These are phyloP conservation scores for Primulina eburnea DNA, from an alignment of 257 asterid genomes.

Conservation along the genomic window DNA sequence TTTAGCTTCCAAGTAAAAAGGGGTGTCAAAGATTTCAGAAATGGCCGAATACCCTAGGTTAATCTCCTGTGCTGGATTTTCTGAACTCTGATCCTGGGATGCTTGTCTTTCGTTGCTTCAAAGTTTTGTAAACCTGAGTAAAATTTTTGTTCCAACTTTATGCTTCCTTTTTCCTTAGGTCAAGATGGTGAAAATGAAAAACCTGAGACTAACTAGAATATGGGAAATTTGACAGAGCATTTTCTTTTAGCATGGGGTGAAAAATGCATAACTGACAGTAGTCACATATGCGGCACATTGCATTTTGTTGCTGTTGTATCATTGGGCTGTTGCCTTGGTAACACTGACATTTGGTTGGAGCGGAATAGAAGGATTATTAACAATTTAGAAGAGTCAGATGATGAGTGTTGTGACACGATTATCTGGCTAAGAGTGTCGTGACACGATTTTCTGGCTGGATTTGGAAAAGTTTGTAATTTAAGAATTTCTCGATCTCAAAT, in stretches of 20 bases:
- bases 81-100: constrained; percentile 2
- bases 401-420: too few relatives aligned
- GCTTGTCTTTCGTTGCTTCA: not conserved
- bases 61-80: not conserved
- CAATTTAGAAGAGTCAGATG: too few relatives aligned
- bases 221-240: not conserved
- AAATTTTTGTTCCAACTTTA: not conserved
- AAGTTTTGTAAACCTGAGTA: constrained; percentile 1
- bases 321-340: constrained; percentile 13
- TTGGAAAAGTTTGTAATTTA: too few relatives aligned
- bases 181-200: constrained; percentile 19
- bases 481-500: too few relatives aligned
- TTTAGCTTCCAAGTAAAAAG: constrained; percentile 6
- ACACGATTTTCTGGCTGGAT: too few relatives aligned
- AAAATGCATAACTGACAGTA: constrained; percentile 1
- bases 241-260: constrained; percentile 1
- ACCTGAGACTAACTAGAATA: not conserved
- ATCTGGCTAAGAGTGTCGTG: too few relatives aligned
- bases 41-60: not conserved
- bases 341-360: not conserved
- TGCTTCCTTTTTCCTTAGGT: constrained; percentile 11
- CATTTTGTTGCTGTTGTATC: constrained; percentile 11
- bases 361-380: too few relatives aligned
- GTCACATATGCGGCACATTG: not conserved
- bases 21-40: constrained; percentile 13